These are phyloP conservation scores for Dactylella cylindrospora DNA, from an alignment of 2,329 filamentous ascomycete species.

Conservation along the genomic window DNA sequence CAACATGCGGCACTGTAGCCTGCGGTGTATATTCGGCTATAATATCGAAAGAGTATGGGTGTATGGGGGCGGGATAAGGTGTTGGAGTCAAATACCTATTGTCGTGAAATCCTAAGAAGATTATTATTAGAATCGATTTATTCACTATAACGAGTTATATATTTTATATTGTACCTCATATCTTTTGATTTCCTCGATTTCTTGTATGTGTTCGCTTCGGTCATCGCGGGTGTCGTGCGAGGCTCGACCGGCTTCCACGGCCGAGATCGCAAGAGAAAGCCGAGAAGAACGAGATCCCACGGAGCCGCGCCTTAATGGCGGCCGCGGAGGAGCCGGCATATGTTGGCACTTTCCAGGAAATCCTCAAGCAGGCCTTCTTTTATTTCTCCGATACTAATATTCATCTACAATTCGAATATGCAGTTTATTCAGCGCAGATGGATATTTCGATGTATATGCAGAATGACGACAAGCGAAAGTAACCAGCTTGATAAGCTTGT, in stretches of 20 bases:
- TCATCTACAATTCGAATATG: too few species aligned
- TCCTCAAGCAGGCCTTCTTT: too few species aligned
- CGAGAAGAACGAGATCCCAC: slow-evolving; percentile 57
- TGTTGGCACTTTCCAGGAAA: too few species aligned
- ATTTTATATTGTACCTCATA: slow-evolving; percentile 67
- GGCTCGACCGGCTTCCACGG: slow-evolving; percentile 61
- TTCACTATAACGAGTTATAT: not conserved
- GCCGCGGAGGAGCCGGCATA: slow-evolving; percentile 40
- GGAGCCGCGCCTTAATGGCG: slow-evolving; percentile 35
- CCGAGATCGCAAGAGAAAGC: slow-evolving; percentile 68
- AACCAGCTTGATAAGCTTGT: too few species aligned
- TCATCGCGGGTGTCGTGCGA: slow-evolving; percentile 53
- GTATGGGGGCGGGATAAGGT: slow-evolving; percentile 23
- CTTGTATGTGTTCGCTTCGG: slow-evolving; percentile 70
- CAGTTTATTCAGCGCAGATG: too few species aligned
- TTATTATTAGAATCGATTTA: slow-evolving; percentile 3
- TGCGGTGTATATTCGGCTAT: not conserved
- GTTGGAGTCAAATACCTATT: slow-evolving; percentile 61
- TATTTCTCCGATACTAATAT: too few species aligned
- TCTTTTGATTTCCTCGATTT: slow-evolving; percentile 95
- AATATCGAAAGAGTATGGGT: not conserved
- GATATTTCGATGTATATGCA: too few species aligned
- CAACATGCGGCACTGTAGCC: slow-evolving; percentile 6
- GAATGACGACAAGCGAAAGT: too few species aligned
- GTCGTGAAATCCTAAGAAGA: slow-evolving; percentile 84